phyloP scores from a whole-genome alignment of 73 alveolate genomes.

The Paraurostyla sp. region DNA sequence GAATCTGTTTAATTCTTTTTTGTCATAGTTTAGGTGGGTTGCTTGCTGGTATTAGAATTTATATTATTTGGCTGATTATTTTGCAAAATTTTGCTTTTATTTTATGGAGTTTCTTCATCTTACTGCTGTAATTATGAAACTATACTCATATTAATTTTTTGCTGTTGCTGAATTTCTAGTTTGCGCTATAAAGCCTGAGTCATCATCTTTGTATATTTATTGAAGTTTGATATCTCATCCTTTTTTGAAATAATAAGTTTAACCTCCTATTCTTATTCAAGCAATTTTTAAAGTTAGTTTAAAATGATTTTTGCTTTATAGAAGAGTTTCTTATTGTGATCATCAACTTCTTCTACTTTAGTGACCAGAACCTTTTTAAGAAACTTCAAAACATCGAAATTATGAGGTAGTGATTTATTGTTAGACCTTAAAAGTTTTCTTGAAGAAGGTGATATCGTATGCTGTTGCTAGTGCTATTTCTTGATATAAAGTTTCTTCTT shows the following conservation, averaged over 20 bases:
- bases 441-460: background rate
- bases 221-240: background rate
- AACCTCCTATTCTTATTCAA: background rate
- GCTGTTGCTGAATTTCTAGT: background rate
- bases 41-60: no score
- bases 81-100: background rate
- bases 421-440: background rate
- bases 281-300: background rate
- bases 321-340: constrained; percentile 21
- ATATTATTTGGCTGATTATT: no score
- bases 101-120: background rate
- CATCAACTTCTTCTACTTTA: constrained; percentile 28
- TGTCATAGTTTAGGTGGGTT: background rate
- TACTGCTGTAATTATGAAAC: background rate
- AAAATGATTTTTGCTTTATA: background rate
- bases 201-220: background rate
- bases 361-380: background rate
- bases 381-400: constrained; percentile 15
- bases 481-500: constrained; percentile 5
- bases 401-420: background rate
- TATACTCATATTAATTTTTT: background rate
- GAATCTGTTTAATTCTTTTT: background rate
- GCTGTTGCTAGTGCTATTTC: background rate
- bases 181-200: background rate
- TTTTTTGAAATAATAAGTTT: background rate